Percentiles rank a stretch among this genome's conserved stretches.
phyloP scores from a whole-genome alignment of 108 stramenopile species.

The Nannochloropsis salina region DNA sequence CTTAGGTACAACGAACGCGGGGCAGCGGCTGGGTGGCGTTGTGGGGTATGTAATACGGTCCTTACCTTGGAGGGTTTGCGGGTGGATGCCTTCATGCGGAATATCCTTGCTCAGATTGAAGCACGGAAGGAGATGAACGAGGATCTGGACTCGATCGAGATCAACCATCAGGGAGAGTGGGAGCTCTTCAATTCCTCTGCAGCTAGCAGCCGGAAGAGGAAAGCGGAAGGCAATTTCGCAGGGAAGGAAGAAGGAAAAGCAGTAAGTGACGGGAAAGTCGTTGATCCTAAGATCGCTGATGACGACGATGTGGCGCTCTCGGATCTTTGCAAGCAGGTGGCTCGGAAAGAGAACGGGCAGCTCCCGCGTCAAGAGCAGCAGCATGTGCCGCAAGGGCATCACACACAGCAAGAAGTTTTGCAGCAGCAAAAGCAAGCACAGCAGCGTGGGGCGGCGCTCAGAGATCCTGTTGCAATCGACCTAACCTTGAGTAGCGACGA shows the following conservation, averaged over 20 bases:
- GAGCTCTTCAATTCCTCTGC: neutral
- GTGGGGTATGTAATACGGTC: slow-evolving; percentile 39
- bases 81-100: neutral
- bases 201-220: slow-evolving; percentile 13
- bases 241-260: neutral
- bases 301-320: neutral
- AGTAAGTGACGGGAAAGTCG: neutral
- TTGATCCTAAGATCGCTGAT: neutral
- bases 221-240: neutral
- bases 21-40: slow-evolving; percentile 40
- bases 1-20: slow-evolving; percentile 38
- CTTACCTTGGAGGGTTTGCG: neutral
- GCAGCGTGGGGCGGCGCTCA: neutral
- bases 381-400: neutral
- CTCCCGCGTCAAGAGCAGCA: neutral
- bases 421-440: neutral
- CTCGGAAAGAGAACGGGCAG: too few relatives aligned
- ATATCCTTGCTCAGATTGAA: neutral
- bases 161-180: neutral
- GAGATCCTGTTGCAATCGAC: neutral
- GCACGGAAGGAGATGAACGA: neutral
- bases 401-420: neutral
- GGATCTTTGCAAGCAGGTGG: neutral
- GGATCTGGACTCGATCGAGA: slow-evolving; percentile 1
- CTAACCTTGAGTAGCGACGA: neutral